These are phyloP conservation scores for Venturia oleaginea DNA, from an alignment of 2,329 filamentous ascomycete species.

Conservation along the genomic window DNA sequence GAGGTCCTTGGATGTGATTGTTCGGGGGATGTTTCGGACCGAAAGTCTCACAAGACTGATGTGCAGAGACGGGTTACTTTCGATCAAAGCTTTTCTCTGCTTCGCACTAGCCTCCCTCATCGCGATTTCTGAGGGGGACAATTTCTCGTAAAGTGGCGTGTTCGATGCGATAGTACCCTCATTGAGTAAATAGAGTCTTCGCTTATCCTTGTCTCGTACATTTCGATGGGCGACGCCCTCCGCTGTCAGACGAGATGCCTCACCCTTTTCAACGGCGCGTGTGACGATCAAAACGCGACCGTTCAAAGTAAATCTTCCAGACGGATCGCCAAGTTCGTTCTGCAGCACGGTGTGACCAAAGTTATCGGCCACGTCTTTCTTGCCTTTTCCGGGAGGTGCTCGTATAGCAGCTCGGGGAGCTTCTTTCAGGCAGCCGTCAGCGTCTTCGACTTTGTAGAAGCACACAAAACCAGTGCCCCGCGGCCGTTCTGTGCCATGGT, in stretches of 20 bases:
- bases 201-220: conserved; percentile 74
- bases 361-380: conserved; percentile 18
- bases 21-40: conserved; percentile 80
- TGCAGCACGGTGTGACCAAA: conserved; percentile 77
- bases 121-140: conserved; percentile 71
- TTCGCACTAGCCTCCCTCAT: conserved; percentile 80
- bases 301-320: conserved; percentile 81
- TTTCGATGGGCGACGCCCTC: conserved; percentile 55
- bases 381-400: conserved; percentile 23
- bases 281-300: conserved; percentile 79
- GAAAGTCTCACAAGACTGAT: conserved; percentile 84
- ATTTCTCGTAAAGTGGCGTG: conserved; percentile 65
- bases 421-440: conserved; percentile 62
- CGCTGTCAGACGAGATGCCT: conserved; percentile 67
- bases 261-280: conserved; percentile 73
- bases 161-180: conserved; percentile 77
- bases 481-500: conserved; percentile 74
- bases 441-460: conserved; percentile 72
- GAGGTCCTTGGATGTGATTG: conserved; percentile 74
- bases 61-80: conserved; percentile 82
- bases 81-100: conserved; percentile 83
- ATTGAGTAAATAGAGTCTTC: conserved; percentile 74
- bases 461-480: conserved; percentile 93
- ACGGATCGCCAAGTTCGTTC: conserved; percentile 71
- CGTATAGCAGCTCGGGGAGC: conserved; percentile 50